Base-by-base conservation (phyloP, 225 moss, liverwort and hornwort species). In the Sphagnum tenellum region DNA sequence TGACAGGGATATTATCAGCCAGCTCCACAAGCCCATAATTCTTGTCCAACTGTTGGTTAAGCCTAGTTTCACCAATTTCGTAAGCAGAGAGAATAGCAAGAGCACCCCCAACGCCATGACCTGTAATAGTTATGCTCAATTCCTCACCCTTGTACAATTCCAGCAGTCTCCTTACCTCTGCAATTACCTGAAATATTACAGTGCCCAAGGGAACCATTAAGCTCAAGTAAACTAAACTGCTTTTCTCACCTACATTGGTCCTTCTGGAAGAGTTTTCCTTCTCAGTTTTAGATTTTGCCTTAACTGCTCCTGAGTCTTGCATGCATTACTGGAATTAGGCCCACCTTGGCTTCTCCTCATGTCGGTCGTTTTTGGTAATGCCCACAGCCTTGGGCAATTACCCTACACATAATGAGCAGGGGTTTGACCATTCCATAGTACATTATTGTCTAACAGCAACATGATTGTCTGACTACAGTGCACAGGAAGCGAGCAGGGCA, bases 101-200 rank as follows among this genome's bases (percentile, higher is more conserved):
- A 3, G 77, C 84, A 5, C 82, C 89, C 2, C 91, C 89, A 6
- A 87, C 67, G 71, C 91, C 89, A 59, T 92, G 91, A 0, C 91
- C 91, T 3, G 87, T 81, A 0, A 92, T 3, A 4, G 87, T 89
- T 56, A 92, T 82, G 67, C 87, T 89, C 62, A 92, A 55, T 2
- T 77, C 44, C 67, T 89, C 87, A 1, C 78, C 89, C 51, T 69
- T 62, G 64, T 87, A 87, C 8, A 78, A 69, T 50, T 75, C 70
- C 60, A 89, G 45, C 62, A 89, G 59, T 62, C 76, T 71, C 12
- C 63, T 66, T 52, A 92, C 8, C 56, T 81, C 87, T 45, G 71
- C 57, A 60, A 82, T 73, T 2, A 87, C 91, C 78, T 91, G 72
- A 3, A 65, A 58, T 9, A 53, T 55, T 9, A 64, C 65, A 29